Evolutionary conservation across 345 rosid genomes (phyloP), one percentile per base, ranked within the genome.

Genomic region (Pistacia atlantica): DNA sequence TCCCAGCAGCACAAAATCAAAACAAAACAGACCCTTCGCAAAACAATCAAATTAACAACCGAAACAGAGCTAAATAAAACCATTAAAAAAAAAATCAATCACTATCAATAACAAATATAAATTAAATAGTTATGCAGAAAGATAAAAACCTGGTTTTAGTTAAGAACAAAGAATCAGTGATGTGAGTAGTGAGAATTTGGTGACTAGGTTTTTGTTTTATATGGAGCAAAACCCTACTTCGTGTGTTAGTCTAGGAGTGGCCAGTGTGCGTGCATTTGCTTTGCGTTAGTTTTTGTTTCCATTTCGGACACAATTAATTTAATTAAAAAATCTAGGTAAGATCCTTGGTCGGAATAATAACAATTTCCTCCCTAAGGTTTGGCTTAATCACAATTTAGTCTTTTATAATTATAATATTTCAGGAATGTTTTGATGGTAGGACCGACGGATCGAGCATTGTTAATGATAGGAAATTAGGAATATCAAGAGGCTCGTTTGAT

Each of bases 161-260:
- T 11, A 9, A 18, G 42, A 1, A 33, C n/a, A 3, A 25, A 17
- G 51, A 25, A 3, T 45, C 18, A 16, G 67, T 65, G 13, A 0
- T 38, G 51, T 18, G 51, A 65, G 28, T 16, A 18, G 8, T 38
- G 31, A 46, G 51, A 20, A 8, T 4, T 13, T 54, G 57, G 57
- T 16, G n/a, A 65, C 49, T 3, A 38, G 48, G 17, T 3, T 35
- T 16, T 64, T 18, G 22, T 35, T 35, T 16, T 17, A 20, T 14
- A 16, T 17, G 48, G 67, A 64, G 37, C 51, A 65, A 38, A 65
- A 65, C 68, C 67, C 69, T 42, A 65, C 69, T 42, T 65, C 4
- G 25, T 3, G 51, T n/a, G n/a, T 10, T 13, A 28, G 2, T 2
- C 16, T 1, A 5, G 28, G 0, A 42, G 46, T 42, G 46, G 1